phyloP scores from a whole-genome alignment of 2,329 filamentous ascomycete genomes.

The Calonectria ilicicola region DNA sequence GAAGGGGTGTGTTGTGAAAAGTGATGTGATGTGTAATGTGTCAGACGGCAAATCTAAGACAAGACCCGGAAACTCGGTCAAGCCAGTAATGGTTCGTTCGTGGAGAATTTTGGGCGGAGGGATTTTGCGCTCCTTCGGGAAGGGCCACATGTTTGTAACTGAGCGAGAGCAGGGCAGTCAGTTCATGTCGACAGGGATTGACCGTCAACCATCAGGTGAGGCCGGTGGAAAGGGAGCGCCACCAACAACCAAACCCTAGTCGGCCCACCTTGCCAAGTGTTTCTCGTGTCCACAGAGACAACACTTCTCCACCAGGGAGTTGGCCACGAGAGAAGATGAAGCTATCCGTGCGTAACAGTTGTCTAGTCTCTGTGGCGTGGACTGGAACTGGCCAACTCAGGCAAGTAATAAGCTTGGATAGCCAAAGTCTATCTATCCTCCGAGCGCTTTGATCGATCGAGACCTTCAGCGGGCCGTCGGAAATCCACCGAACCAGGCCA shows the following conservation, averaged over 20 bases:
- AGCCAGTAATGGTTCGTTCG: not conserved
- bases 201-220: slow-evolving; percentile 12
- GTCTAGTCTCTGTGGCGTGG: not conserved
- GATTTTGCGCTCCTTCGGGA: not conserved
- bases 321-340: not conserved
- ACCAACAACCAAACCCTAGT: not conserved
- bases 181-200: not conserved
- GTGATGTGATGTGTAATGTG: not conserved
- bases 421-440: not conserved
- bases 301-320: not conserved
- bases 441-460: not conserved
- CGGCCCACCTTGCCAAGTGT: not conserved
- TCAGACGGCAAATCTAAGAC: not conserved
- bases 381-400: not conserved
- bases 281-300: not conserved
- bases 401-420: not conserved
- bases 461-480: not conserved
- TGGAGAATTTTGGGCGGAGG: not conserved
- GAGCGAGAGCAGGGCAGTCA: slow-evolving; percentile 26
- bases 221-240: not conserved
- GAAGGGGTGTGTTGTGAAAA: not conserved
- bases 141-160: not conserved
- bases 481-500: not conserved
- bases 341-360: not conserved
- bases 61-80: slow-evolving; percentile 7